Base-by-base conservation (phyloP, 768 basidiomycete genomes). In the Boletus pseudopeckii region DNA sequence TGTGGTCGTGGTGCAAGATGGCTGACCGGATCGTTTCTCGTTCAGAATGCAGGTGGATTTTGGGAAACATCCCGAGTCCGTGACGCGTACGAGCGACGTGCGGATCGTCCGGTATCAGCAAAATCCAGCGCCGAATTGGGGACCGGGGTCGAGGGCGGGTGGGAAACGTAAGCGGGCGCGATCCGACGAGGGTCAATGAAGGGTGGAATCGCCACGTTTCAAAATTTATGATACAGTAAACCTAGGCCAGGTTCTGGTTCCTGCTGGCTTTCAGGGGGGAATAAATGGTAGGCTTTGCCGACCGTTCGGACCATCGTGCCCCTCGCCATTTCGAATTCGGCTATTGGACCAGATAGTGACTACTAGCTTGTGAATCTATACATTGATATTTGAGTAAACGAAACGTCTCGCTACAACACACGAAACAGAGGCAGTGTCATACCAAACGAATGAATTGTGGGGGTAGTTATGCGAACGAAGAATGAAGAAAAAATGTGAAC, bases 91-190 rank as follows among this genome's bases (percentile, higher is more conserved):
- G 7, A 80, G 81, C 18, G 82, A 83, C 52, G 75, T 90, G 53
- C 92, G 90, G 59, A 73, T 96, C 7, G 89, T 95, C 1, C 79
- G 92, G 37, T 97, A 95, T 71, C 93, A 96, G 69, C 81, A 83
- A 56, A 98, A 97, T 65, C 97, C 96, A 5, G 78, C 83, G n/a
- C 78, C 84, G 2, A 80, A 97, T 67, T 99, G 97, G 97, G 96
- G 96, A 0, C 97, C 96, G 0, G 89, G 82, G 15, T 77, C 79
- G 49, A 86, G 78, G 63, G 87, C 88, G 5, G 72, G 64, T 20
- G 68, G 69, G 24, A 71, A 72, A n/a, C 64, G 59, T 42, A 65
- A 75, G 57, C 64, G 75, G 14, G 67, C 65, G 3, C 26, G 8
- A 2, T 64, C 61, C 2, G 63, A 64, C 40, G 63, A 66, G 24